Evolutionary conservation across 805 yeast genomes (phyloP), one percentile per base, ranked within the genome.

Genomic region (Naumovozyma baii): DNA sequence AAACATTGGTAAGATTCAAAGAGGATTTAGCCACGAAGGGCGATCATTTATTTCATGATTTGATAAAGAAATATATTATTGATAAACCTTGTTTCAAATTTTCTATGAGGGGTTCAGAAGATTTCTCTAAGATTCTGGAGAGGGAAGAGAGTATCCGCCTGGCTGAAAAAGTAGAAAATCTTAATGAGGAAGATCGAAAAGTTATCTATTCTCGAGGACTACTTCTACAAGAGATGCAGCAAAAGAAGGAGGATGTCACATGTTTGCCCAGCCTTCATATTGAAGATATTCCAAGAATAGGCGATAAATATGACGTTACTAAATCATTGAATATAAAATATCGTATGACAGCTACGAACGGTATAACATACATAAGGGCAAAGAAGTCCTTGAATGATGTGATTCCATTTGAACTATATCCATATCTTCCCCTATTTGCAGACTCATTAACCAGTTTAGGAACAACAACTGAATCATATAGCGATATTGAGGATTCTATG

Each of bases 391-490:
- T 90, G 20, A 62, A 73, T 7, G 45, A 63, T 3, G 50, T 57
- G 17, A 54, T 90, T 5, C 90, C 94, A 10, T 47, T 62, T 2
- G 75, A 76, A 4, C 66, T 83, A 35, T 70, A 80, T 39, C 78
- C 80, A 29, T 87, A 74, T 48, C 57, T 92, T 44, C 83, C 95
- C 0, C 58, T 92, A 34, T 92, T 83, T 62, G 67, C 81, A 8
- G 82, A 80, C 20, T 81, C 94, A 35, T 65, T 92, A 44, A 82
- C 94, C 3, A 85, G 80, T 55, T 68, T 92, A 46, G 98, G 98
- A n/a, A 90, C 98, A 1, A 57, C 66, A 5, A 52, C 61, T 7
- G 78, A 80, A 42, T 57, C 80, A 0, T 84, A 84, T 73, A 83
- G 85, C 17, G 81, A 79, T 29, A 71, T 92, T 42, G 97, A 90